These are phyloP conservation scores for Cucurbita ficifolia DNA, from an alignment of 306 rosid genomes.

Conservation along the genomic window DNA sequence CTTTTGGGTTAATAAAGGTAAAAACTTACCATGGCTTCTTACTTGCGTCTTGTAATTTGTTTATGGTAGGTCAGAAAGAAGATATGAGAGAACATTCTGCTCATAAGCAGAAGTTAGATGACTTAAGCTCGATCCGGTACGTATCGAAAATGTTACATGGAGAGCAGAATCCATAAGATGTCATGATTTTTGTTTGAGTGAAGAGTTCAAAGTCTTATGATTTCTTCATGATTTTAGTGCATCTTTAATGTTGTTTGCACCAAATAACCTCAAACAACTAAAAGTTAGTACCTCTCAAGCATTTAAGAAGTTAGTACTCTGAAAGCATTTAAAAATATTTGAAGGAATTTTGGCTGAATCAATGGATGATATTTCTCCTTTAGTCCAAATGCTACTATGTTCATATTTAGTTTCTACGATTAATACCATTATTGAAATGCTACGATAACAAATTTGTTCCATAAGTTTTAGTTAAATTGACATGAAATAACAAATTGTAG, in stretches of 20 bases:
- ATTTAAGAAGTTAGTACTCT: too few relatives aligned
- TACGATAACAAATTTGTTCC: too few relatives aligned
- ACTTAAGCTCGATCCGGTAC: neutral
- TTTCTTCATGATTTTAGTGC: neutral
- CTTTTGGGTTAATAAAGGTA: neutral
- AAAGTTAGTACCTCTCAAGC: too few relatives aligned
- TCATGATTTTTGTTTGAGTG: neutral
- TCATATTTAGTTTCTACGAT: too few relatives aligned
- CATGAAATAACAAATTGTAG: too few relatives aligned
- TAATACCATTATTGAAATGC: too few relatives aligned
- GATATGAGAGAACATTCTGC: slow-evolving; percentile 18
- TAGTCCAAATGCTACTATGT: too few relatives aligned
- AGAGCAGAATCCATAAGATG: neutral
- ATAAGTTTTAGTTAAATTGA: too few relatives aligned
- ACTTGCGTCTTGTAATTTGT: neutral
- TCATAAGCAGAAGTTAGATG: neutral
- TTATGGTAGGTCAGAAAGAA: slow-evolving; percentile 59
- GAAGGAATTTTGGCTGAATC: too few relatives aligned
- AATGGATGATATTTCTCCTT: too few relatives aligned
- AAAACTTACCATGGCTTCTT: neutral
- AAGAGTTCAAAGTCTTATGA: neutral
- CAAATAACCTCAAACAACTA: too few relatives aligned
- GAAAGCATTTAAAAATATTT: too few relatives aligned
- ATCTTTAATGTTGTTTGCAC: neutral
- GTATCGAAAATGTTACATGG: neutral